Percentiles rank a stretch among this genome's conserved stretches.
Evolutionary conservation across 2,329 filamentous ascomycete genomes (phyloP).

Genomic region (Didymella glomerata): DNA sequence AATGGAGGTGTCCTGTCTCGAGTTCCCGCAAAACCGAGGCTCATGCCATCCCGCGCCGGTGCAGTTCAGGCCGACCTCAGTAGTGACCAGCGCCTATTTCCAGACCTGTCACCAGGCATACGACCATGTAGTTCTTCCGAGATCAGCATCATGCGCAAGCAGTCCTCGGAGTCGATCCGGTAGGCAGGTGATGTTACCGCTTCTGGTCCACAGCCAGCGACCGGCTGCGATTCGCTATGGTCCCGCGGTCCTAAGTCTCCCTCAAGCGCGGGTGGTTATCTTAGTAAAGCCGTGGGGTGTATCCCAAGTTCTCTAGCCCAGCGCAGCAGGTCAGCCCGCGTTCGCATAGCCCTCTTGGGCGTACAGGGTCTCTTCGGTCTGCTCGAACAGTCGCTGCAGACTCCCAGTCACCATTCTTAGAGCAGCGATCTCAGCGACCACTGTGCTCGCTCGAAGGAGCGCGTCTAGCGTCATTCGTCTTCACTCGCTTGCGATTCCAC

Average conservation of each 20-base stretch:
- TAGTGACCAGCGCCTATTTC: neutral
- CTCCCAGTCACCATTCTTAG: neutral
- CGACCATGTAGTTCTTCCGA: neutral
- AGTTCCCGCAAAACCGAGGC: constrained; percentile 3
- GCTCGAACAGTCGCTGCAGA: constrained; percentile 6
- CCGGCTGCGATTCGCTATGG: constrained; percentile 6
- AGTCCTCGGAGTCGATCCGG: constrained; percentile 1
- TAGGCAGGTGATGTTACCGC: constrained; percentile 4
- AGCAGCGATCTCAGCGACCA: neutral
- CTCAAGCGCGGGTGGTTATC: constrained; percentile 16
- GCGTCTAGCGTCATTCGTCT: constrained; percentile 13
- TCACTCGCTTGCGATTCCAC: constrained; percentile 19
- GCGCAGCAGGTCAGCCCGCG: constrained; percentile 17
- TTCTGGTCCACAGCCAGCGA: neutral
- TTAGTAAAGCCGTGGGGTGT: constrained; percentile 30
- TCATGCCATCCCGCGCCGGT: constrained; percentile 18
- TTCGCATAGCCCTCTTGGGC: constrained; percentile 21
- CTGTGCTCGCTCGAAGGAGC: constrained; percentile 13
- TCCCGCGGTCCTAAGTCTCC: neutral
- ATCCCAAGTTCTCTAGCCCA: constrained; percentile 8
- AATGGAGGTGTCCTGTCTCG: constrained; percentile 6
- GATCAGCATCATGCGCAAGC: constrained; percentile 8
- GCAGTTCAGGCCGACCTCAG: constrained; percentile 16
- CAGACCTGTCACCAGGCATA: neutral
- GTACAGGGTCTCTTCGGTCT: constrained; percentile 11